Evolutionary conservation across 768 basidiomycete species (phyloP).

Genomic region (Pulveroboletus ravenelii): DNA sequence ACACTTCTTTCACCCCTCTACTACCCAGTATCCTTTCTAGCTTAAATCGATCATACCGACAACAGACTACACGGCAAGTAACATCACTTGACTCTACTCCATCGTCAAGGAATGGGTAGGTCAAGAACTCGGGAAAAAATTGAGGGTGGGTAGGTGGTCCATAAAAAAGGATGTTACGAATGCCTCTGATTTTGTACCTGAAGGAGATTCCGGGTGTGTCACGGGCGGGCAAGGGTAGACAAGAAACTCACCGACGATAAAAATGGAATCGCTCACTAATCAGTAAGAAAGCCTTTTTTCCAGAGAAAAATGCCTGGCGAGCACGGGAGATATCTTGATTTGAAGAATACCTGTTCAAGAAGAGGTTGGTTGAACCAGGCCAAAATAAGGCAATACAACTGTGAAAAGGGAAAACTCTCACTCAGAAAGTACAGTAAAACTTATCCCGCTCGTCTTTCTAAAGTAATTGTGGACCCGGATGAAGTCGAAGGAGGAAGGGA

Average conservation of each 20-base stretch:
- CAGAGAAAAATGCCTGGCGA: constrained; percentile 86
- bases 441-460: constrained; percentile 62
- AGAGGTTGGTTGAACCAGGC: not conserved
- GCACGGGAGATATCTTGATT: constrained; percentile 94
- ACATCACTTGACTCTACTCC: constrained; percentile 86
- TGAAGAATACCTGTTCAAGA: constrained; percentile 68
- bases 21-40: constrained; percentile 67
- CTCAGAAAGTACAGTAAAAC: constrained; percentile 88
- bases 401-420: constrained; percentile 32
- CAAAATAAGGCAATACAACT: not conserved
- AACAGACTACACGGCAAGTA: constrained; percentile 76
- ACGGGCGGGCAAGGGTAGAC: not conserved
- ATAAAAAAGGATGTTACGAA: constrained; percentile 91
- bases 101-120: constrained; percentile 87
- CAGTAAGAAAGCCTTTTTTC: constrained; percentile 80
- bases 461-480: constrained; percentile 87
- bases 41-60: constrained; percentile 83
- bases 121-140: constrained; percentile 87
- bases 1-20: constrained; percentile 17
- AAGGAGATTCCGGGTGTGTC: not conserved
- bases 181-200: constrained; percentile 91
- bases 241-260: constrained; percentile 63
- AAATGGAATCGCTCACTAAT: constrained; percentile 99
- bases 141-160: constrained; percentile 85
- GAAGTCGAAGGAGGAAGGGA: constrained; percentile 96